These are phyloP conservation scores for Fusarium pseudocircinatum DNA, from an alignment of 2,329 filamentous ascomycete species.

Conservation along the genomic window DNA sequence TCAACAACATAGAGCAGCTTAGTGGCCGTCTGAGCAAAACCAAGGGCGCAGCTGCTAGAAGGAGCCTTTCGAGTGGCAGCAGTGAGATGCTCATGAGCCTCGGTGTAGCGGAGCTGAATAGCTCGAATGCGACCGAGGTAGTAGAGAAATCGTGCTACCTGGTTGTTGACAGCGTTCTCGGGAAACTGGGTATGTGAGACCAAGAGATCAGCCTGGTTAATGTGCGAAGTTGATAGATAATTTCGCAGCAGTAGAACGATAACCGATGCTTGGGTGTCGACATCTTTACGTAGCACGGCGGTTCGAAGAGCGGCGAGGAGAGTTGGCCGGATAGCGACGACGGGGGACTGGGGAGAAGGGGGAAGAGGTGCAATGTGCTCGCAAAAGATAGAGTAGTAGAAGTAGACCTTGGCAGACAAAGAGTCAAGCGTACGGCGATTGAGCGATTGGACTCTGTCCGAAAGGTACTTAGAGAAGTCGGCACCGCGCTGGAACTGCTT, in stretches of 20 bases:
- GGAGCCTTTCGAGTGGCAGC: conserved; percentile 96
- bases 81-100: conserved; percentile 92
- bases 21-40: conserved; percentile 94
- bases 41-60: conserved; percentile 85
- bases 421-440: conserved; percentile 96
- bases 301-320: conserved; percentile 90
- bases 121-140: conserved; percentile 96
- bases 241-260: conserved; percentile 95
- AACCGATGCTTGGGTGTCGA: conserved; percentile 95
- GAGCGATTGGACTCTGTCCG: conserved; percentile 84
- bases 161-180: conserved; percentile 93
- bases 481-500: conserved; percentile 83
- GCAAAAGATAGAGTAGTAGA: conserved; percentile 96
- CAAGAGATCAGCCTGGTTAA: conserved; percentile 93
- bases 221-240: conserved; percentile 95
- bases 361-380: conserved; percentile 89
- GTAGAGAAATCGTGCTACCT: conserved; percentile 96
- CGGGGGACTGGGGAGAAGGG: conserved; percentile 86
- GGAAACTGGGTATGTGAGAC: conserved; percentile 97
- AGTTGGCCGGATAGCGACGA: conserved; percentile 85
- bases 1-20: conserved; percentile 98
- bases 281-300: conserved; percentile 95
- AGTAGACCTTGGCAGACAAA: conserved; percentile 94
- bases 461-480: conserved; percentile 84
- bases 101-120: conserved; percentile 95